Evolutionary conservation across 306 rosid genomes (phyloP), one percentile per base, ranked within the genome.

Genomic region (Sindora glabra): DNA sequence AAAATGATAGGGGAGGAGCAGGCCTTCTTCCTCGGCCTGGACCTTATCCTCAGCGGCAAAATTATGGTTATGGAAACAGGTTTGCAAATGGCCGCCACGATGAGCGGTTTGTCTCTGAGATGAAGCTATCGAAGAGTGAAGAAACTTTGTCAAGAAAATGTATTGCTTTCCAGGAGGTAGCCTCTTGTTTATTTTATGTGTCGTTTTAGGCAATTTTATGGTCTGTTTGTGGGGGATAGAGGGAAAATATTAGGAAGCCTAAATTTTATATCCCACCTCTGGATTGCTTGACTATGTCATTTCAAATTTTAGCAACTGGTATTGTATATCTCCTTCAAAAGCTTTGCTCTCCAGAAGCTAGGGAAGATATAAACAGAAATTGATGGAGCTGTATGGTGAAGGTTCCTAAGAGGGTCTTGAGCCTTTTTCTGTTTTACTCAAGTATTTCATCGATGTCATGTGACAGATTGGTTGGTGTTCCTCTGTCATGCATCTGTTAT

Each of bases 1-100:
- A 74, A 33, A 88, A 88, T 80, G 96, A 80, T 70, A 88, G 99
- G n/a, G n/a, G n/a, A 25, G 79, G 88, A 41, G 74, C 96, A 3
- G 98, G 99, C 33, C 76, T 92, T 62, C 96, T 92, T 72, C 96
- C 96, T 11, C 81, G 94, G 38, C 96, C 96, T 6, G 96, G 98
- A 48, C 89, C 96, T 44, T 92, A 69, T 86, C 94, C 90, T 30
- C 90, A 78, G 54, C 78, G 95, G 79, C 95, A 79, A 45, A 80
- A 74, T 57, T 89, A 48, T 26, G 95, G 95, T 67, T 86, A 50
- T 53, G 87, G 87, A 30, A 57, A 87, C 45, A 87, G 82, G 78
- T 84, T 78, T 71, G 27, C 76, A 18, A 86, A 81, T 68, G 84
- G 87, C 47, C 89, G 83, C 56, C 80, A 77, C 4, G 94, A 88